These are phyloP conservation scores for Lasiodiplodia gonubiensis DNA, from an alignment of 2,329 filamentous ascomycete genomes.

Conservation along the genomic window DNA sequence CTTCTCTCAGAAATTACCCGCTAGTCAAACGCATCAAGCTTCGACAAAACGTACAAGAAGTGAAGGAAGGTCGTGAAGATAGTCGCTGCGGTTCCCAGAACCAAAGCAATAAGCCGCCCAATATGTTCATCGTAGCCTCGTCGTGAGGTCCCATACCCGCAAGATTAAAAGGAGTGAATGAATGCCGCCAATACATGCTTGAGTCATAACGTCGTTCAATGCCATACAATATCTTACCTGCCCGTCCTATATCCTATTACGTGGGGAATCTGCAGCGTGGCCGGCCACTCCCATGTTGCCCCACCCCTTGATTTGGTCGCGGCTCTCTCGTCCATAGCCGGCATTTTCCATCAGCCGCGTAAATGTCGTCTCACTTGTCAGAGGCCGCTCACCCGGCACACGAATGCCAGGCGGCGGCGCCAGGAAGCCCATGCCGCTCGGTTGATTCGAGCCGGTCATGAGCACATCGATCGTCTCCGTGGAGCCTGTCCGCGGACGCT, in stretches of 20 bases:
- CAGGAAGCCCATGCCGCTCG: conserved; percentile 17
- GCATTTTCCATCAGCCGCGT: conserved; percentile 51
- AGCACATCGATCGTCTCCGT: conserved; percentile 53
- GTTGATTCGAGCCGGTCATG: conserved; percentile 42
- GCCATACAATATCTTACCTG: not conserved
- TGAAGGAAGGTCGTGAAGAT: conserved; percentile 10
- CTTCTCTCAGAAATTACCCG: conserved; percentile 10
- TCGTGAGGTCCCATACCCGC: not conserved
- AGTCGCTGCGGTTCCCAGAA: conserved; percentile 9
- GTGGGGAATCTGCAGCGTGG: conserved; percentile 3
- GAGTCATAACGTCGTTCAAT: conserved; percentile 19
- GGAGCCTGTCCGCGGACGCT: conserved; percentile 40
- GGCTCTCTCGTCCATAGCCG: conserved; percentile 37
- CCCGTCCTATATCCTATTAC: conserved; percentile 20
- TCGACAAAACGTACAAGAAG: conserved; percentile 16
- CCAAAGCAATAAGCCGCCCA: conserved; percentile 14
- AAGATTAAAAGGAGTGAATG: conserved; percentile 26
- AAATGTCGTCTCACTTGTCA: conserved; percentile 48
- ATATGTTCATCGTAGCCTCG: not conserved
- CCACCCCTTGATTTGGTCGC: conserved; percentile 21
- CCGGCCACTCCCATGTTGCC: conserved; percentile 12
- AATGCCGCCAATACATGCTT: conserved; percentile 24
- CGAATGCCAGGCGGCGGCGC: conserved; percentile 28
- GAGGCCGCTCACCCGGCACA: conserved; percentile 29
- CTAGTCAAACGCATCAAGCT: conserved; percentile 22